Evolutionary conservation across 306 rosid species (phyloP).

Genomic region (Potentilla sterilis): DNA sequence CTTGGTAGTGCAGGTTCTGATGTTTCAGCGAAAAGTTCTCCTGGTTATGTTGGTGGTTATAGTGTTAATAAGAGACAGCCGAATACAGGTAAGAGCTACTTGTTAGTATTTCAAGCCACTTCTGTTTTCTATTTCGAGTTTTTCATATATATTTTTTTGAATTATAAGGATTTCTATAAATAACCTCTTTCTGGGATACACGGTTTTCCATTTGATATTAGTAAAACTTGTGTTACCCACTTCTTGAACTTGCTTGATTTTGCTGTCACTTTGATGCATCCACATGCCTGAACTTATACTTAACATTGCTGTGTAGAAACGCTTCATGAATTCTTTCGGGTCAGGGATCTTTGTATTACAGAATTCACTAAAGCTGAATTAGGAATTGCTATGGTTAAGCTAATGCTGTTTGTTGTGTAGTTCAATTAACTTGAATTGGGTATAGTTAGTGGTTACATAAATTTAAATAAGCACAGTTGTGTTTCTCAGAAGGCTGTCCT

Average conservation of each 20-base stretch:
- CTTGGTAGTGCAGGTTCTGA: constrained; percentile 69
- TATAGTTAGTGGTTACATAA: neutral
- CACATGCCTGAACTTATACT: neutral
- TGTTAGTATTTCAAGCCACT: neutral
- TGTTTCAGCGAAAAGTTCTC: constrained; percentile 58
- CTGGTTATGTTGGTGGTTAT: constrained; percentile 62
- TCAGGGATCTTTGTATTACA: neutral
- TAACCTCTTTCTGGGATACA: neutral
- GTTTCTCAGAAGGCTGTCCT: neutral
- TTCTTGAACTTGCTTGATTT: neutral
- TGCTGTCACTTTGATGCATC: neutral
- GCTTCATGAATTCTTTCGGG: constrained; percentile 4
- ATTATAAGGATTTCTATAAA: neutral
- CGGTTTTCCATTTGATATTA: neutral
- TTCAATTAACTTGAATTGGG: neutral
- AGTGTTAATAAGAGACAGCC: constrained; percentile 68
- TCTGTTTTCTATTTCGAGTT: neutral
- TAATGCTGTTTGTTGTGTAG: constrained; percentile 1
- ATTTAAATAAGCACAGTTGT: neutral
- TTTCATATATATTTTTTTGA: neutral
- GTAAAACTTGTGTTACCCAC: neutral
- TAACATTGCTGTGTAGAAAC: neutral
- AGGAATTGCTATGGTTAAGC: neutral
- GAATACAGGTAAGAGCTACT: constrained; percentile 53
- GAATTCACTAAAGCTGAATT: neutral